Conservation (phyloP, 2,329 filamentous ascomycete genomes). For the Nemania sp. region DNA sequence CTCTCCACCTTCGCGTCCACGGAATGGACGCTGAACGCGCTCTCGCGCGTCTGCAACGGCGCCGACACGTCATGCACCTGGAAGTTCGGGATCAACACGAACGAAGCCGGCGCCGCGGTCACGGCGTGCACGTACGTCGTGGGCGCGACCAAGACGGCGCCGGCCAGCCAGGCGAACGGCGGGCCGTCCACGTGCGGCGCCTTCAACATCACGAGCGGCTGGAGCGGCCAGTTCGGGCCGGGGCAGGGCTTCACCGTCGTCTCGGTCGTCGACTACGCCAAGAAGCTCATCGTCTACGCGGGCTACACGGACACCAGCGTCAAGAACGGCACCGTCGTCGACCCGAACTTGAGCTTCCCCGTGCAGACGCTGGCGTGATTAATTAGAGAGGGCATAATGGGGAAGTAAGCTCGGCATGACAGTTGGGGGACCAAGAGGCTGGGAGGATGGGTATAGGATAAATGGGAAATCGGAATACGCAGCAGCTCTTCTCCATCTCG, state of each 20-base stretch:
- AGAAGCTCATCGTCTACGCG: constrained; percentile 54
- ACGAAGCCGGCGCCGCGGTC: constrained; percentile 35
- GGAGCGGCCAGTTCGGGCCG: constrained; percentile 60
- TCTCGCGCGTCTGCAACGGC: constrained; percentile 46
- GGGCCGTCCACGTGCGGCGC: constrained; percentile 48
- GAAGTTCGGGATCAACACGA: constrained; percentile 48
- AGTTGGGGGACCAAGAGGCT: not conserved
- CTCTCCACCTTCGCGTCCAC: constrained; percentile 32
- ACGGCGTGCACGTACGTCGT: constrained; percentile 48
- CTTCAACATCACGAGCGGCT: constrained; percentile 58
- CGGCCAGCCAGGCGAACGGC: constrained; percentile 43
- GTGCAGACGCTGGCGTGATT: constrained; percentile 31
- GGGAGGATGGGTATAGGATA: no score
- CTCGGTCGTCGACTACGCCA: constrained; percentile 51
- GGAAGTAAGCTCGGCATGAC: not conserved
- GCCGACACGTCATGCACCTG: constrained; percentile 46
- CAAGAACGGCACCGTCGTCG: constrained; percentile 49
- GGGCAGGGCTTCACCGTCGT: constrained; percentile 60
- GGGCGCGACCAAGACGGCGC: constrained; percentile 26
- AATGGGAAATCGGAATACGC: no score
- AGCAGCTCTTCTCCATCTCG: no score
- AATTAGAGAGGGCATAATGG: not conserved
- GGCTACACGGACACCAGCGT: constrained; percentile 59
- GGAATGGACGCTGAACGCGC: constrained; percentile 47
- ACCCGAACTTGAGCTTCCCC: constrained; percentile 49